Evolutionary conservation across 2,329 filamentous ascomycete genomes (phyloP), one percentile per base, ranked within the genome.

Genomic region (Metarhizium sp.): DNA sequence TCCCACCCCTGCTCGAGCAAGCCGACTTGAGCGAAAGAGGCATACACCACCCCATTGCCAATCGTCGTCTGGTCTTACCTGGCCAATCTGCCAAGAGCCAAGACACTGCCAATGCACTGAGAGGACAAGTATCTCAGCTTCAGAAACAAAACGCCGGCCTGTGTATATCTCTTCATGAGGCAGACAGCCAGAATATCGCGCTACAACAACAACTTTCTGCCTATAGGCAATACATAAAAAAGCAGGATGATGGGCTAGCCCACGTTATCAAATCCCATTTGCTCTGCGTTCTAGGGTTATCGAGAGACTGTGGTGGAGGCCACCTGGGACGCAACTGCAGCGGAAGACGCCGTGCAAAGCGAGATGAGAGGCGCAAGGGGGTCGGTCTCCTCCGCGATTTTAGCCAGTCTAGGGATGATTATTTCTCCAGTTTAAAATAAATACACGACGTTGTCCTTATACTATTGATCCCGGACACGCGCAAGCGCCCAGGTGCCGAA

Each of bases 271-370:
- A 25, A 51, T 3, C 34, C 40, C 6, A 51, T 55, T 25, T 54
- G 53, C 18, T 55, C 50, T 8, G 52, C 57, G 8, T 59, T 59
- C 34, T 13, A 57, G 42, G 55, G 38, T 13, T 59, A 59, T 42
- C 51, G 48, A 6, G 20, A 57, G 6, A 51, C 29, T n/a, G 42
- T 46, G 1, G 29, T 51, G n/a, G 40, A 51, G 18, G 51, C 45
- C 34, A 50, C 48, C 42, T 36, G 42, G 40, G 20, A 49, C 14
- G 34, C 30, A 20, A n/a, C 42, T 20, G 42, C 42, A 7, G 42
- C 42, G 32, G n/a, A 13, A 7, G 25, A 10, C n/a, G n/a, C 38
- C 2, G 52, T 46, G 38, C 34, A 50, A 25, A 20, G 16, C 32
- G 32, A 34, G 32, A 34, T 34, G 32, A 34, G 32, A 34, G 32